Conservation (phyloP, 2,329 filamentous ascomycete genomes). For the Fusarium sororula region DNA sequence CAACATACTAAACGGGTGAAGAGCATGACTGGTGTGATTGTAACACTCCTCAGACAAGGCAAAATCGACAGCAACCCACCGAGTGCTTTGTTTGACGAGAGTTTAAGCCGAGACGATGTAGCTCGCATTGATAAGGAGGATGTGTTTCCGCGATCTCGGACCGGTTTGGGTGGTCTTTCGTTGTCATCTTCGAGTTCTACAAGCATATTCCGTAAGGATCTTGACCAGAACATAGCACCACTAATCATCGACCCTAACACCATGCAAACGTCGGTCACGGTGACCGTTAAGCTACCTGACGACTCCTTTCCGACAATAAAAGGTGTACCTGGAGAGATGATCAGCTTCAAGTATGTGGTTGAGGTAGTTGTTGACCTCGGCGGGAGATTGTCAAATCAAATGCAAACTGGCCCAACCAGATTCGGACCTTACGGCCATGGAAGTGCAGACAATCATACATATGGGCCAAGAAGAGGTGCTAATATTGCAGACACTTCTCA, state of each 20-base stretch:
- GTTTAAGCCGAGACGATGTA: conserved; percentile 68
- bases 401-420: conserved; percentile 66
- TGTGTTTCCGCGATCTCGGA: conserved; percentile 86
- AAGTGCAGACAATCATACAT: conserved; percentile 43
- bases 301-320: conserved; percentile 93
- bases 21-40: conserved; percentile 90
- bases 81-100: conserved; percentile 57
- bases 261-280: conserved; percentile 81
- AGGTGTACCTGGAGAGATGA: conserved; percentile 90
- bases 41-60: conserved; percentile 90
- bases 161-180: conserved; percentile 85
- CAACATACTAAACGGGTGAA: conserved; percentile 90
- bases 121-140: conserved; percentile 80
- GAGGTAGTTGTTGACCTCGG: conserved; percentile 94
- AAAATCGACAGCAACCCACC: conserved; percentile 82
- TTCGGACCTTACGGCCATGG: conserved; percentile 47
- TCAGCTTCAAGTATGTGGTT: conserved; percentile 92
- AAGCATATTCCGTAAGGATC: conserved; percentile 94
- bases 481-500: conserved; percentile 88
- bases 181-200: conserved; percentile 86
- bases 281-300: conserved; percentile 86
- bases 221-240: conserved; percentile 88
- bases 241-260: conserved; percentile 86
- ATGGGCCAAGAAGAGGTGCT: conserved; percentile 52
- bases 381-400: conserved; percentile 80